A percentile compares a stretch with the other conserved stretches of the same genome.
Evolutionary conservation across 164 flowering plant genomes (phyloP).

Genomic region (Vitis rotundifolia): DNA sequence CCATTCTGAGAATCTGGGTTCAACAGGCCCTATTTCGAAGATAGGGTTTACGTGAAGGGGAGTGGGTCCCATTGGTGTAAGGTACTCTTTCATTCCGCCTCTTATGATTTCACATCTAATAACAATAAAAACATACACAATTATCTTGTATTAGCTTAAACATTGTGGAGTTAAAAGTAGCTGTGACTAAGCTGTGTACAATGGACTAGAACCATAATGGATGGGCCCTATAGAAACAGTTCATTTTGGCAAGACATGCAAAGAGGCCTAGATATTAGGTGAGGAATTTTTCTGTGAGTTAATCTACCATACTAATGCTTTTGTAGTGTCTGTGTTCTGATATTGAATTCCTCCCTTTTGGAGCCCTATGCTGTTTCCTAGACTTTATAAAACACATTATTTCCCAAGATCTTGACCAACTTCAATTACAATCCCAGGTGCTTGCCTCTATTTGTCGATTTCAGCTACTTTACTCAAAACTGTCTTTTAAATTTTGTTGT

Average conservation of each 20-base stretch:
- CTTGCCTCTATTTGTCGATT: background rate
- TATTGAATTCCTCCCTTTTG: too few relatives aligned
- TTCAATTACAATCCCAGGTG: background rate
- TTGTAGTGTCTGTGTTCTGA: too few relatives aligned
- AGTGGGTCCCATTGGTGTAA: conserved; percentile 98
- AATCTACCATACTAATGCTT: background rate
- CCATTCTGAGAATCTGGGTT: conserved; percentile 98
- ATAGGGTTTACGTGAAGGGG: conserved; percentile 93
- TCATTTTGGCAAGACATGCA: background rate
- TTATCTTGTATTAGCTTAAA: background rate
- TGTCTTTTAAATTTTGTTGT: too few relatives aligned
- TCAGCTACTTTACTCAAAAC: too few relatives aligned
- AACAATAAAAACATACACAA: background rate
- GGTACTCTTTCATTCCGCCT: conserved; percentile 89
- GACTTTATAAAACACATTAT: too few relatives aligned
- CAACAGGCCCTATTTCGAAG: conserved; percentile 91
- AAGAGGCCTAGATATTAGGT: background rate
- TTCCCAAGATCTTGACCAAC: background rate
- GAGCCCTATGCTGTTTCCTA: too few relatives aligned
- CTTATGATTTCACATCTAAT: conserved; percentile 84
- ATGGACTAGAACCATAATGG: background rate
- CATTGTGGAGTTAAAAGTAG: background rate
- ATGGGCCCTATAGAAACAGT: background rate
- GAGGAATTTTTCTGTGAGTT: background rate
- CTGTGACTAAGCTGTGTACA: background rate